Percentiles rank a stretch among this genome's conserved stretches.
These are phyloP conservation scores for Mortierella sp. DNA, from an alignment of 371 early-diverging fungal species.

Conservation along the genomic window DNA sequence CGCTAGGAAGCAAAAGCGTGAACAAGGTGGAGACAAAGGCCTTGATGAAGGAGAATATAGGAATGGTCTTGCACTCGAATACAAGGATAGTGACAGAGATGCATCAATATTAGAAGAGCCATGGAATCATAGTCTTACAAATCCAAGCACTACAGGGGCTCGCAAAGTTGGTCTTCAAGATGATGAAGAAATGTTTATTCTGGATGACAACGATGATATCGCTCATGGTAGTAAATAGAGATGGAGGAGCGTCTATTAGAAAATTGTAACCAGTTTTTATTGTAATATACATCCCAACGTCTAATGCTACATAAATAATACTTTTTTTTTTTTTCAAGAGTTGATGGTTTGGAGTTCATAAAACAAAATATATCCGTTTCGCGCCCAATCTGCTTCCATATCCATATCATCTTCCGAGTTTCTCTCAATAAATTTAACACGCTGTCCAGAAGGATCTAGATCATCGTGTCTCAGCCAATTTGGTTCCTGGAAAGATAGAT, in stretches of 20 bases:
- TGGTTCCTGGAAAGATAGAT: slow-evolving; percentile 38
- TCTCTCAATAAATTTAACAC: slow-evolving; percentile 32
- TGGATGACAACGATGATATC: slow-evolving; percentile 32
- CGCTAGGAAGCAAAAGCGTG: slow-evolving; percentile 14
- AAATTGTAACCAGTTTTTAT: background rate
- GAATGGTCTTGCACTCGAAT: background rate
- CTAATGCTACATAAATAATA: background rate
- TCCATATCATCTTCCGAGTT: slow-evolving; percentile 47
- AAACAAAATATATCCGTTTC: slow-evolving; percentile 69
- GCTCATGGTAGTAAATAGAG: slow-evolving; percentile 6
- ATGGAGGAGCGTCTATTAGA: background rate
- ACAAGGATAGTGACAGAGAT: slow-evolving; percentile 1
- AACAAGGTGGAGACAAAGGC: background rate
- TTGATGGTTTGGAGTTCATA: slow-evolving; percentile 66
- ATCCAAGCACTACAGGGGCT: background rate
- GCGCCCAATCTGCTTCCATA: slow-evolving; percentile 61
- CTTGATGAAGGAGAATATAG: background rate
- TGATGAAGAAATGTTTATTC: slow-evolving; percentile 28
- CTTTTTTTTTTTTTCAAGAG: slow-evolving; percentile 10
- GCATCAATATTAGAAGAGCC: slow-evolving; percentile 6
- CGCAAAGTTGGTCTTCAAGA: slow-evolving; percentile 9
- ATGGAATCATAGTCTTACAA: slow-evolving; percentile 33
- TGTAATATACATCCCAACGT: background rate
- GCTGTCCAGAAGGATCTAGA: slow-evolving; percentile 50
- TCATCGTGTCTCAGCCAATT: slow-evolving; percentile 57